Conservation (phyloP, 768 basidiomycete species). For the Lyophyllum shimeji region DNA sequence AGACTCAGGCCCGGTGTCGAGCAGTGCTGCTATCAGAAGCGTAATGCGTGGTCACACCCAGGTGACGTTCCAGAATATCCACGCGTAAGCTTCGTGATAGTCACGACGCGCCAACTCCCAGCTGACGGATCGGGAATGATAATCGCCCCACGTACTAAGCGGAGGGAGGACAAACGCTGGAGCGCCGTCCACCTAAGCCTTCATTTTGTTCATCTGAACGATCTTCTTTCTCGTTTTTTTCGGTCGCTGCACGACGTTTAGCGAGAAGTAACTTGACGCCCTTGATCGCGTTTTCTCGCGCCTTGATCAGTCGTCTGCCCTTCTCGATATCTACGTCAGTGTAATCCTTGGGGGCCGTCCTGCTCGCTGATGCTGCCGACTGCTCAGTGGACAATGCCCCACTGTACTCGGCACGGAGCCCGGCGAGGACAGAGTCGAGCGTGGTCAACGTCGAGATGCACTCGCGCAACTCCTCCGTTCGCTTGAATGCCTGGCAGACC, state of each 20-base stretch:
- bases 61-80: too few species aligned
- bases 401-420: conserved; percentile 50
- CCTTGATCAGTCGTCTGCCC: conserved; percentile 64
- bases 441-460: conserved; percentile 52
- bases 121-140: neutral
- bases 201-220: neutral
- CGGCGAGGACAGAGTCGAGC: conserved; percentile 60
- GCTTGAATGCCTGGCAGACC: conserved; percentile 68
- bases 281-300: conserved; percentile 67
- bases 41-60: neutral
- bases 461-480: conserved; percentile 67
- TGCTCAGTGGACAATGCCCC: conserved; percentile 19
- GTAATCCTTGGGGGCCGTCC: conserved; percentile 43
- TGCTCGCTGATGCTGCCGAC: conserved; percentile 12
- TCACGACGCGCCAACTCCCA: neutral
- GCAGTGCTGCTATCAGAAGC: neutral
- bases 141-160: neutral
- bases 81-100: neutral
- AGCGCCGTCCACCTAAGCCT: neutral
- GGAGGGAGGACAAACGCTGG: neutral
- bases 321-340: conserved; percentile 56
- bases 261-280: conserved; percentile 57
- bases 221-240: neutral
- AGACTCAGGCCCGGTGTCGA: neutral
- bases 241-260: conserved; percentile 26